These are phyloP conservation scores for Calvatia gigantea DNA, from an alignment of 768 basidiomycete genomes.

Conservation along the genomic window DNA sequence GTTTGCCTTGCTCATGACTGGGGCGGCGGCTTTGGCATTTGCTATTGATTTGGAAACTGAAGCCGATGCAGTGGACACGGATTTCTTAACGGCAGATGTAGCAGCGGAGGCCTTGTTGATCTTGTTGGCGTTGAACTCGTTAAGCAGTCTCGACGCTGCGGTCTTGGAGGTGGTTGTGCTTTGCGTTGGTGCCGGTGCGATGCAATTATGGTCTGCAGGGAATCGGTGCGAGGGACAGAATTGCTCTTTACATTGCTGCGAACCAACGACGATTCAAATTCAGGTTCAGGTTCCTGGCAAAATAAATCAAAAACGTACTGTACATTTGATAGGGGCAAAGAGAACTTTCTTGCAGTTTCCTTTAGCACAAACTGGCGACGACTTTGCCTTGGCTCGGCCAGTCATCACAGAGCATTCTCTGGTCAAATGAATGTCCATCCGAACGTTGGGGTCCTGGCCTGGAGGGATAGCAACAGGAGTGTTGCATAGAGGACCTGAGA, in stretches of 20 bases:
- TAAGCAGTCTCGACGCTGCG: conserved; percentile 18
- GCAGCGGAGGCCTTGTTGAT: conserved; percentile 37
- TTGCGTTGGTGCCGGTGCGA: conserved; percentile 18
- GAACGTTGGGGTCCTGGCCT: conserved; percentile 75
- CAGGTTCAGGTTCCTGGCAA: background rate
- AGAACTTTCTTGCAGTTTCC: conserved; percentile 69
- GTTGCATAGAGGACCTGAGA: conserved; percentile 71
- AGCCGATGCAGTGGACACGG: conserved; percentile 14
- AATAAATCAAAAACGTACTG: conserved; percentile 44
- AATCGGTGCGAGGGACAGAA: conserved; percentile 82
- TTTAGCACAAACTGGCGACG: conserved; percentile 56
- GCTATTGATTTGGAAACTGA: conserved; percentile 29
- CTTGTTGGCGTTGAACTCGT: conserved; percentile 39
- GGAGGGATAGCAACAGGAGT: conserved; percentile 71
- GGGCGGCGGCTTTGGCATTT: conserved; percentile 20
- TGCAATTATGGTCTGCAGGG: conserved; percentile 66
- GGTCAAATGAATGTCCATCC: conserved; percentile 75
- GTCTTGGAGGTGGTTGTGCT: conserved; percentile 15
- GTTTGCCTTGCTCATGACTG: conserved; percentile 15
- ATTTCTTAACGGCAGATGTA: conserved; percentile 20
- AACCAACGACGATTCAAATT: background rate
- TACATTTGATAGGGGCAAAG: conserved; percentile 70
- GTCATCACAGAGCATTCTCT: conserved; percentile 68
- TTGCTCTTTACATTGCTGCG: conserved; percentile 64
- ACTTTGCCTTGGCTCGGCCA: conserved; percentile 44